A percentile compares a stretch with the other conserved stretches of the same genome.
Evolutionary conservation across 805 yeast species (phyloP).

Genomic region (Starmerella asiatica): DNA sequence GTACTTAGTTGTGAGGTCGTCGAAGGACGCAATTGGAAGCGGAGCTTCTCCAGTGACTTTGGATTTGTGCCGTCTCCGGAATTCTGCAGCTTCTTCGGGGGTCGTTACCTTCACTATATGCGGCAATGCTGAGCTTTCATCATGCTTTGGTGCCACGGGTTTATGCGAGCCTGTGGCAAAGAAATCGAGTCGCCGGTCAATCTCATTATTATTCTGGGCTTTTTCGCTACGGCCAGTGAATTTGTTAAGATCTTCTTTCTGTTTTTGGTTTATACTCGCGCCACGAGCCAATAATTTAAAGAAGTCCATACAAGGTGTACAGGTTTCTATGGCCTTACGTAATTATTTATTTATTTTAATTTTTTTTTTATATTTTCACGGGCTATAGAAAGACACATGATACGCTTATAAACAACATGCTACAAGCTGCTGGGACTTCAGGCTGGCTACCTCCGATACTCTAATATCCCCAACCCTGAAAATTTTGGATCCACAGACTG

Average conservation of each 20-base stretch:
- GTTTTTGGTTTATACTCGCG: constrained; percentile 52
- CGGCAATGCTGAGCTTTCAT: not conserved
- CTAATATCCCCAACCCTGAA: constrained; percentile 4
- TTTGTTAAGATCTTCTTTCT: constrained; percentile 25
- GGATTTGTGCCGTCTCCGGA: constrained; percentile 48
- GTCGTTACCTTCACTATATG: constrained; percentile 30
- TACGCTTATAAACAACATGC: no score
- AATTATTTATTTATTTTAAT: not conserved
- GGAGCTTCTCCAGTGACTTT: constrained; percentile 84
- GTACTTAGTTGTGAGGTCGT: constrained; percentile 60
- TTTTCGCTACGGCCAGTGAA: constrained; percentile 19
- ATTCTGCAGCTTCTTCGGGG: constrained; percentile 44
- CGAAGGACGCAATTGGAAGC: constrained; percentile 81
- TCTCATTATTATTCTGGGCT: constrained; percentile 30
- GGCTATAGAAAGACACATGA: no score
- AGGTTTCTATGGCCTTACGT: no score
- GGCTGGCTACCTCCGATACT: no score
- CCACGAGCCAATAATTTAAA: constrained; percentile 78
- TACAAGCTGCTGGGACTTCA: not conserved
- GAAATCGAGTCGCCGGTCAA: constrained; percentile 69
- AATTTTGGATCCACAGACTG: constrained; percentile 8
- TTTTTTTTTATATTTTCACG: not conserved
- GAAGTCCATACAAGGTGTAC: constrained; percentile 46
- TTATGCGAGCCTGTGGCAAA: constrained; percentile 29
- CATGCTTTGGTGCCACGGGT: constrained; percentile 28